Percentiles rank a stretch among this genome's conserved stretches.
Conservation (phyloP, 2,329 filamentous ascomycete species). For the Byssoonygena ceratinophila region DNA sequence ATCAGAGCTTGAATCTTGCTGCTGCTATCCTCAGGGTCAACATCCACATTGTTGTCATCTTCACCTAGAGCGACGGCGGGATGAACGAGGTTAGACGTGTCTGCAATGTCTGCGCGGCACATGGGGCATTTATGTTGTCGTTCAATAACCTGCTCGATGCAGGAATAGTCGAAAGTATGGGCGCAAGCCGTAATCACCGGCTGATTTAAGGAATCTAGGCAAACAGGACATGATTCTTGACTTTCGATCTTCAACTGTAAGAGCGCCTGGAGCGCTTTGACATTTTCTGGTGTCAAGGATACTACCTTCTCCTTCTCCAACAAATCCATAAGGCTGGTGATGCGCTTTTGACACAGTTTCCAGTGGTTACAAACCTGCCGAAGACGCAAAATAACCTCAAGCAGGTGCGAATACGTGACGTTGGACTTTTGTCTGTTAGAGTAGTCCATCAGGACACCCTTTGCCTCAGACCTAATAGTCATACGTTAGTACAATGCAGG, state of each 20-base stretch:
- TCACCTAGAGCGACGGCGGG: conserved; percentile 51
- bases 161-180: conserved; percentile 64
- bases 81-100: conserved; percentile 52
- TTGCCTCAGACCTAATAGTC: conserved; percentile 53
- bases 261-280: conserved; percentile 60
- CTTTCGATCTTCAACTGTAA: conserved; percentile 66
- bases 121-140: conserved; percentile 73
- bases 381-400: conserved; percentile 72
- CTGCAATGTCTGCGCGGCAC: conserved; percentile 60
- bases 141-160: conserved; percentile 64
- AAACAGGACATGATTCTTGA: conserved; percentile 74
- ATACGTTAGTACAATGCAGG: not conserved
- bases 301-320: conserved; percentile 60
- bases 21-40: conserved; percentile 57
- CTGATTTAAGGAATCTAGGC: conserved; percentile 58
- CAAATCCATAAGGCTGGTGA: conserved; percentile 60
- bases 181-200: conserved; percentile 80
- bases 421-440: conserved; percentile 35
- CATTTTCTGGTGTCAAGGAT: conserved; percentile 60
- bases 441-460: conserved; percentile 56
- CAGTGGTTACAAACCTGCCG: conserved; percentile 84
- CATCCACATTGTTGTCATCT: conserved; percentile 38
- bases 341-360: conserved; percentile 64
- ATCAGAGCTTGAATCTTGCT: conserved; percentile 75
- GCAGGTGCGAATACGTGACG: conserved; percentile 59